Evolutionary conservation across 2,329 filamentous ascomycete species (phyloP).

Genomic region (Amesomyces nigricolor): DNA sequence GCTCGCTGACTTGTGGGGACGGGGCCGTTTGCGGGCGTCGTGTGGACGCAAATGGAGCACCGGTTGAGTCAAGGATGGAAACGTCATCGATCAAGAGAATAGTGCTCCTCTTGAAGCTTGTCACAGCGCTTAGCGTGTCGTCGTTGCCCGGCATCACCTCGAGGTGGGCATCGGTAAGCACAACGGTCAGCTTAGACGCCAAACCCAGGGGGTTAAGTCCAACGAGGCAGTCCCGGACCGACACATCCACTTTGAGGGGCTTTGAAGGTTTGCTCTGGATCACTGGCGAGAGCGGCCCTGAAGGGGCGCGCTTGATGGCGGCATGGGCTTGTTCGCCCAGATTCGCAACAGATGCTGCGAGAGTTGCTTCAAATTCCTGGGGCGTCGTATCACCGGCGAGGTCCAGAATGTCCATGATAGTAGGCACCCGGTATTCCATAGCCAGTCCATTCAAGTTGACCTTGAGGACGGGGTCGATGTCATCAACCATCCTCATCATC

Average conservation of each 20-base stretch:
- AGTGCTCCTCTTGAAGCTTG: conserved; percentile 74
- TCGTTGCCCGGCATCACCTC: conserved; percentile 61
- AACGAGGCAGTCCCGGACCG: conserved; percentile 72
- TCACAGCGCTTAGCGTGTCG: conserved; percentile 55
- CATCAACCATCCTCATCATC: conserved; percentile 87
- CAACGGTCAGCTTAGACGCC: conserved; percentile 69
- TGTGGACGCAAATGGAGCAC: conserved; percentile 36
- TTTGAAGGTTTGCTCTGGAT: conserved; percentile 31
- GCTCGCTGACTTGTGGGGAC: conserved; percentile 48
- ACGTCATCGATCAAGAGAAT: conserved; percentile 78
- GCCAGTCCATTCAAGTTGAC: conserved; percentile 78
- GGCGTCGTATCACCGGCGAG: conserved; percentile 61
- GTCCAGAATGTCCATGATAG: conserved; percentile 72
- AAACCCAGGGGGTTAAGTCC: conserved; percentile 77
- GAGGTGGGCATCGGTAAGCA: conserved; percentile 72
- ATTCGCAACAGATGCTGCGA: conserved; percentile 75
- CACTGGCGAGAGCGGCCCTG: conserved; percentile 25
- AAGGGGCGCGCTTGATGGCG: conserved; percentile 35
- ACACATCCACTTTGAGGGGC: conserved; percentile 64
- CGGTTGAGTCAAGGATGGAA: conserved; percentile 36
- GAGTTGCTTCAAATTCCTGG: conserved; percentile 67
- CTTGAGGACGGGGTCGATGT: conserved; percentile 87
- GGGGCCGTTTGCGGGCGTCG: conserved; percentile 35
- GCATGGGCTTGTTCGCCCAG: conserved; percentile 60
- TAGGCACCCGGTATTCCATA: conserved; percentile 83